Evolutionary conservation across 2,329 filamentous ascomycete genomes (phyloP).

Genomic region (Trichophyton rubrum): DNA sequence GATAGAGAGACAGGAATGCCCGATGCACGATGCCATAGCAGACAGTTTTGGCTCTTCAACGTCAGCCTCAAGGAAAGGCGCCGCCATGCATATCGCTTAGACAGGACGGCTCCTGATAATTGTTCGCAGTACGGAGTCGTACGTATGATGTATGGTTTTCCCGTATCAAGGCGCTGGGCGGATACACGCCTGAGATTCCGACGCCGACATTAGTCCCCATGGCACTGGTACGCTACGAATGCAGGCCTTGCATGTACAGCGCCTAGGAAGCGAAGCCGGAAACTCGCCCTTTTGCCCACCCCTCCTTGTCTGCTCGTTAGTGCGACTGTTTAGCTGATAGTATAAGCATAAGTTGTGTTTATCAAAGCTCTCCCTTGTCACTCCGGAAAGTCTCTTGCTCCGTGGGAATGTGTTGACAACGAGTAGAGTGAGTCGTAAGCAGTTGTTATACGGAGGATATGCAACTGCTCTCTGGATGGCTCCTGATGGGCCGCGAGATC

Average conservation of each 20-base stretch:
- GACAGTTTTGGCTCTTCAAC: neutral
- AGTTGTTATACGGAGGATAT: no score
- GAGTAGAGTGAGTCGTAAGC: no score
- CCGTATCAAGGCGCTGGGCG: neutral
- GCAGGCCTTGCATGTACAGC: neutral
- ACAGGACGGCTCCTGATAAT: neutral
- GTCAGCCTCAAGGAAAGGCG: neutral
- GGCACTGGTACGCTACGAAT: neutral
- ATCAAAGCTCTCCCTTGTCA: conserved; percentile 1
- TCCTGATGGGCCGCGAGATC: neutral
- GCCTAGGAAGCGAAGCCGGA: neutral
- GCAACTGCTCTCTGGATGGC: no score
- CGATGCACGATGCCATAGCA: neutral
- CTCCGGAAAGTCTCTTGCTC: neutral
- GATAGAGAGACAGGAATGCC: neutral
- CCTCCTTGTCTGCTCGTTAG: no score
- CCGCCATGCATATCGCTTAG: neutral
- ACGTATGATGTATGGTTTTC: neutral
- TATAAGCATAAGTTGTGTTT: neutral
- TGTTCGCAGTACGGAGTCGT: no score
- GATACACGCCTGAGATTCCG: neutral
- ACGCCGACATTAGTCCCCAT: neutral
- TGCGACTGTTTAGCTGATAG: neutral
- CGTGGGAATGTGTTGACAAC: neutral
- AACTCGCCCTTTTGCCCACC: neutral